These are phyloP conservation scores for Psilocybe tampanensis DNA, from an alignment of 768 basidiomycete species.

Conservation along the genomic window DNA sequence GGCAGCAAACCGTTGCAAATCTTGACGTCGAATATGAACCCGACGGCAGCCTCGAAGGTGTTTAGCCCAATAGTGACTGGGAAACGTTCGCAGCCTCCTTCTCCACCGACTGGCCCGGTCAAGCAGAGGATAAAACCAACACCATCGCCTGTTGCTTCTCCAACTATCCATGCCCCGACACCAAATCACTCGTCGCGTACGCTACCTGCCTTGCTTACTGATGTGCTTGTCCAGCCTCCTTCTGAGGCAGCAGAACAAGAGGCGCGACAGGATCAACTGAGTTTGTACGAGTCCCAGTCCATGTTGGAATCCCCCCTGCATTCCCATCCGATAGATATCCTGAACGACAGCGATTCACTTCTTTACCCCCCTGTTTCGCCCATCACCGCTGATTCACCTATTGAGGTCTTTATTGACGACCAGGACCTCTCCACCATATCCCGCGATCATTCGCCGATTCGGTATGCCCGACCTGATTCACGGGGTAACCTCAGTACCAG, in stretches of 20 bases:
- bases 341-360: conserved; percentile 15
- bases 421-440: conserved; percentile 23
- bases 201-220: conserved; percentile 2
- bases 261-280: neutral
- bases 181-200: neutral
- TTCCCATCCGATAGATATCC: conserved; percentile 14
- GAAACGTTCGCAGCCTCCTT: conserved; percentile 16
- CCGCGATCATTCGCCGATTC: conserved; percentile 35
- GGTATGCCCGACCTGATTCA: conserved; percentile 34
- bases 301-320: conserved; percentile 10
- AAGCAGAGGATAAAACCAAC: conserved; percentile 8
- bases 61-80: neutral
- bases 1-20: conserved; percentile 4
- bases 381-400: conserved; percentile 11
- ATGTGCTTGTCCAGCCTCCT: neutral
- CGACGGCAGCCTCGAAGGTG: conserved; percentile 1
- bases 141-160: conserved; percentile 7
- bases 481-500: conserved; percentile 23
- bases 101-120: conserved; percentile 14
- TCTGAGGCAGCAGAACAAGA: neutral
- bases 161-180: conserved; percentile 3
- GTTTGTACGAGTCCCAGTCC: neutral
- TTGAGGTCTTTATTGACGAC: conserved; percentile 28
- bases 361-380: conserved; percentile 1
- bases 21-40: conserved; percentile 1